Evolutionary conservation across 148 eudicot species (phyloP).

Genomic region (Chenopodium berlandieri): DNA sequence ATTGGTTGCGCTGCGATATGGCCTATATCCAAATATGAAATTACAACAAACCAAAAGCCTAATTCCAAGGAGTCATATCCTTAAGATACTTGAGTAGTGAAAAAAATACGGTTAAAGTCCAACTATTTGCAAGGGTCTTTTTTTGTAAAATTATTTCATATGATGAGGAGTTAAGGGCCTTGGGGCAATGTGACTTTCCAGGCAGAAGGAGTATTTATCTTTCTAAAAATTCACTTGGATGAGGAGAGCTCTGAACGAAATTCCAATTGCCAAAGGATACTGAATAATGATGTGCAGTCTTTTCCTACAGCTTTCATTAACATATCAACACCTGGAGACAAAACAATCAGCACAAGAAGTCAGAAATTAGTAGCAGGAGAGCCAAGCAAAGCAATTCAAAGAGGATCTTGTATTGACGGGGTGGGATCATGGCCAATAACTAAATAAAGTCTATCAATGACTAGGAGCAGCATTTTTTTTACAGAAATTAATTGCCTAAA

Average conservation of each 20-base stretch:
- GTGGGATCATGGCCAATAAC: neutral
- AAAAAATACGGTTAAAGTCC: neutral
- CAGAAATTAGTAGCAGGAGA: conserved; percentile 9
- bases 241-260: neutral
- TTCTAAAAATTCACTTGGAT: neutral
- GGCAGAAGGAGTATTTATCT: neutral
- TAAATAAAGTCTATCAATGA: neutral
- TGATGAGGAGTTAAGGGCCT: neutral
- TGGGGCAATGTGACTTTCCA: neutral
- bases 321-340: conserved; percentile 78
- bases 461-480: neutral
- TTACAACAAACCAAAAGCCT: no score
- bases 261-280: conserved; percentile 60
- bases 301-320: conserved; percentile 95
- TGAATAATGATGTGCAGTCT: conserved; percentile 88
- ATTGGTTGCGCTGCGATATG: neutral
- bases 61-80: neutral
- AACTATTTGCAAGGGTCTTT: no score
- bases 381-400: neutral
- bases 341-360: conserved; percentile 1
- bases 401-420: neutral
- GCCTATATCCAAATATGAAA: no score
- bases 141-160: neutral
- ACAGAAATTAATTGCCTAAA: no score
- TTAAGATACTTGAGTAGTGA: neutral